These are phyloP conservation scores for Hypomyces perniciosus DNA, from an alignment of 2,329 filamentous ascomycete genomes.

Conservation along the genomic window DNA sequence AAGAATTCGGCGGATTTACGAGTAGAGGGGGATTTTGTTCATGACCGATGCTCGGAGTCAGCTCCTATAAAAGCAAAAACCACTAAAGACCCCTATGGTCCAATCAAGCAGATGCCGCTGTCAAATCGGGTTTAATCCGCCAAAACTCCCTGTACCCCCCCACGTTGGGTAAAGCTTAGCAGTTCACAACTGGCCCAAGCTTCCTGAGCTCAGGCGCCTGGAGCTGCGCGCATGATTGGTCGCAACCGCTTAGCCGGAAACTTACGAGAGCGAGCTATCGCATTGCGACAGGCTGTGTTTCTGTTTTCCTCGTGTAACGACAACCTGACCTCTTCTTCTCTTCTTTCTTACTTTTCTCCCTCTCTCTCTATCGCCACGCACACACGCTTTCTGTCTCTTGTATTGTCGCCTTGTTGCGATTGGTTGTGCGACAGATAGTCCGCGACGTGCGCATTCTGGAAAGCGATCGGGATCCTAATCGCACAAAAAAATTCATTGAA, in stretches of 20 bases:
- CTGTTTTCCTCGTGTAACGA: constrained; percentile 10
- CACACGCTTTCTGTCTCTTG: constrained; percentile 1
- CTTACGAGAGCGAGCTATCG: constrained; percentile 10
- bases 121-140: constrained; percentile 7
- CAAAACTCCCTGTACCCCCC: no score
- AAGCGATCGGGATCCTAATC: background rate
- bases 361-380: background rate
- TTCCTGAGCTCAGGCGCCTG: constrained; percentile 23
- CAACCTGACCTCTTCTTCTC: constrained; percentile 11
- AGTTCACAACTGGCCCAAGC: constrained; percentile 23
- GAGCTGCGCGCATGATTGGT: constrained; percentile 23
- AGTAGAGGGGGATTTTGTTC: no score
- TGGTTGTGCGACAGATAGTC: background rate
- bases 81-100: no score
- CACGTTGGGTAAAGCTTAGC: background rate
- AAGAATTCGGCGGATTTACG: no score
- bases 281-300: constrained; percentile 12
- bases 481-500: background rate
- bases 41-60: no score
- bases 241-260: constrained; percentile 9
- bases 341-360: constrained; percentile 10
- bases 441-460: background rate
- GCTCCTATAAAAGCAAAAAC: no score
- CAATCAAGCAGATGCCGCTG: background rate
- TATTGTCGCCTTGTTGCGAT: background rate